Percentiles rank a stretch among this genome's conserved stretches.
These are phyloP conservation scores for Vitis hybrid DNA, from an alignment of 177 flowering plant genomes.

Conservation along the genomic window DNA sequence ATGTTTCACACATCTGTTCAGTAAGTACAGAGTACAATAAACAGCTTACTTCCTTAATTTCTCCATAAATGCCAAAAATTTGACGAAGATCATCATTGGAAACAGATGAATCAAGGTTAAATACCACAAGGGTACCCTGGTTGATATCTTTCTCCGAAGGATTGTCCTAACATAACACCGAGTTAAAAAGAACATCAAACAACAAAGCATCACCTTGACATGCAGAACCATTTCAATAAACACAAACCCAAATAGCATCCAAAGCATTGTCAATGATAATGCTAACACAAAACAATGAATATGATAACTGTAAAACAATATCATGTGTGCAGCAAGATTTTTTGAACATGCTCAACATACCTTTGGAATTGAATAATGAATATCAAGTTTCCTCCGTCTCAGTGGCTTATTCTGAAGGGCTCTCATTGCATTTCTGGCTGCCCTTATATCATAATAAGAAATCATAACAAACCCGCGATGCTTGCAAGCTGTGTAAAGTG, in stretches of 20 bases:
- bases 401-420: constrained; percentile 35
- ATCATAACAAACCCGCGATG: constrained; percentile 44
- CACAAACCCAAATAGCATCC: neutral
- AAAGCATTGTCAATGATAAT: neutral
- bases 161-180: constrained; percentile 23
- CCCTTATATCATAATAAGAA: constrained; percentile 40
- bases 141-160: constrained; percentile 30
- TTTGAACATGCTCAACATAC: constrained; percentile 8
- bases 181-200: neutral
- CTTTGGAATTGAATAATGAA: constrained; percentile 35
- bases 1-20: neutral
- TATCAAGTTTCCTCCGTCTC: constrained; percentile 32
- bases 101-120: constrained; percentile 29
- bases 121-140: constrained; percentile 31
- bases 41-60: constrained; percentile 33
- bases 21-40: neutral
- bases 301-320: neutral
- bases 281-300: neutral
- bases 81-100: constrained; percentile 31
- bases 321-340: neutral
- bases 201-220: neutral
- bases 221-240: neutral
- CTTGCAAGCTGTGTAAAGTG: constrained; percentile 36
- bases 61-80: constrained; percentile 36
- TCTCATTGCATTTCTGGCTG: constrained; percentile 35